phyloP scores from a whole-genome alignment of 176 grass and related monocot genomes.

The Bonia amplexicaulis region DNA sequence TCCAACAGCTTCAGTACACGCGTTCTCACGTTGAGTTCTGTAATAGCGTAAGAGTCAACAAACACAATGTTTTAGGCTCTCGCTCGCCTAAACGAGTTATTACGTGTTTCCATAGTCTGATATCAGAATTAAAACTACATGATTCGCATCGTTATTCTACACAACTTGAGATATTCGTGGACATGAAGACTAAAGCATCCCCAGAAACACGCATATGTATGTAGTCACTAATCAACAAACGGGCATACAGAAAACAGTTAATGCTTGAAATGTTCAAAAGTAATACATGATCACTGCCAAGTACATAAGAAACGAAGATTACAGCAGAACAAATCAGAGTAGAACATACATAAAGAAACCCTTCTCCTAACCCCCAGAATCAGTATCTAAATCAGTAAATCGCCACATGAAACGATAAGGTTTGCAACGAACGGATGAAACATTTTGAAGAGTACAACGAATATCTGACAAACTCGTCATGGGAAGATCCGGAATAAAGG shows the following conservation, averaged over 20 bases:
- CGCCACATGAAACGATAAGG: background rate
- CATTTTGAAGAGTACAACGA: background rate
- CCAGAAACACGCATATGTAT: background rate
- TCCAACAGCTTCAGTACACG: too few relatives aligned
- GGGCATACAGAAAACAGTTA: background rate
- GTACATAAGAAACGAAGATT: background rate
- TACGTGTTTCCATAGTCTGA: background rate
- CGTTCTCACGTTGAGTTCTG: background rate
- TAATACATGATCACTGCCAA: background rate
- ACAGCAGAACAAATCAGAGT: background rate
- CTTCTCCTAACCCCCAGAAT: background rate
- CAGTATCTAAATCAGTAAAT: background rate
- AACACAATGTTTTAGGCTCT: background rate
- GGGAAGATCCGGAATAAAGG: background rate
- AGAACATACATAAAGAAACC: background rate
- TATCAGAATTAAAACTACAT: background rate
- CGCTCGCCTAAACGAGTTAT: background rate
- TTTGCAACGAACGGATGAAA: background rate
- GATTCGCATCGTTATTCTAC: background rate
- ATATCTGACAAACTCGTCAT: background rate
- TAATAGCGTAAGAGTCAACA: background rate
- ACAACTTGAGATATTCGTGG: background rate
- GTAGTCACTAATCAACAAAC: background rate
- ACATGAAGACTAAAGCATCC: background rate
- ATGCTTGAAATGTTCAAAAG: background rate